Evolutionary conservation across 2,329 filamentous ascomycete genomes (phyloP).

Genomic region (Trichoderma harzianum): DNA sequence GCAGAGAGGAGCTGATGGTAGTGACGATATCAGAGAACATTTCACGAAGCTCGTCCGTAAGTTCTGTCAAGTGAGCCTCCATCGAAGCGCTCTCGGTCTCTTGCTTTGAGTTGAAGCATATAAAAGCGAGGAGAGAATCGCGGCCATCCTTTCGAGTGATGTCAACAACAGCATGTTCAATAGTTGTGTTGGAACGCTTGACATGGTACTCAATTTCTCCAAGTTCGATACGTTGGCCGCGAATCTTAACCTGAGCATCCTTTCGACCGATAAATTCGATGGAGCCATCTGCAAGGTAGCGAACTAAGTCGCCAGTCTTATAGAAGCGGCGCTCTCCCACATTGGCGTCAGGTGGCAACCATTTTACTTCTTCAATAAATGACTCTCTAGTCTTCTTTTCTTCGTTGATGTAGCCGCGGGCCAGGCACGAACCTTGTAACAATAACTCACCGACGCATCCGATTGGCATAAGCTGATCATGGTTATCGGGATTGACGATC

Average conservation of each 20-base stretch:
- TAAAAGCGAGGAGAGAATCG: not conserved
- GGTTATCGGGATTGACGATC: conserved; percentile 23
- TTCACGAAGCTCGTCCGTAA: not conserved
- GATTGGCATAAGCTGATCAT: conserved; percentile 21
- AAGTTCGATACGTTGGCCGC: conserved; percentile 15
- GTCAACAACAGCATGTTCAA: not conserved
- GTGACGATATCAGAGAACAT: not conserved
- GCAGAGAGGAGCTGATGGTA: not conserved
- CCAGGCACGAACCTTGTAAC: conserved; percentile 22
- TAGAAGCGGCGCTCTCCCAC: conserved; percentile 16
- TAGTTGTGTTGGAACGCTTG: not conserved
- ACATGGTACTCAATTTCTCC: conserved; percentile 13
- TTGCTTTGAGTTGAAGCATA: conserved; percentile 3
- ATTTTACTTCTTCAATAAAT: conserved; percentile 18
- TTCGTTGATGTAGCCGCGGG: conserved; percentile 25
- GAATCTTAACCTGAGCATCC: conserved; percentile 17
- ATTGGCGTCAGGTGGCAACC: not conserved
- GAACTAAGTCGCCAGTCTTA: conserved; percentile 17
- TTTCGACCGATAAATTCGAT: conserved; percentile 9
- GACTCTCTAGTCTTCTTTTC: conserved; percentile 20
- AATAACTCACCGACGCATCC: conserved; percentile 27
- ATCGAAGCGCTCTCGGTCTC: not conserved
- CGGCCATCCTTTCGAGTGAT: not conserved
- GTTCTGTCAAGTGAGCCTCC: not conserved
- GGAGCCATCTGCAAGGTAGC: not conserved